Conservation (phyloP, 73 alveolate species). For the Stentor roeselii region DNA sequence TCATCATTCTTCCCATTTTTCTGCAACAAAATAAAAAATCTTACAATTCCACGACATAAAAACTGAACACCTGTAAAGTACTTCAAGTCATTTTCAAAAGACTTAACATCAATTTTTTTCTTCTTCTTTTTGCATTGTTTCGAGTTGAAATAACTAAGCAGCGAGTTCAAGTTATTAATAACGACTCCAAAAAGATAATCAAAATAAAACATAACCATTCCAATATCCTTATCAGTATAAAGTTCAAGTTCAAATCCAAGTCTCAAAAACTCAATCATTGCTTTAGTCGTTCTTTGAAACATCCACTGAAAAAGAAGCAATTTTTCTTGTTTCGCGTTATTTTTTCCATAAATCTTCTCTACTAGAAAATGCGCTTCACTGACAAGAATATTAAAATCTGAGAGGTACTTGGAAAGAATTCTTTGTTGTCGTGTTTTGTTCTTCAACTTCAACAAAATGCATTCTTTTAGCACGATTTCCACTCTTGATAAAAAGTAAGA, state of each 20-base stretch:
- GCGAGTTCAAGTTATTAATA: not conserved
- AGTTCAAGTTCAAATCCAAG: constrained; percentile 51
- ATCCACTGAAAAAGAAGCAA: constrained; percentile 36
- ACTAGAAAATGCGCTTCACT: constrained; percentile 4
- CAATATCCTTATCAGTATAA: constrained; percentile 40
- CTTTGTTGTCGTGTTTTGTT: constrained; percentile 26
- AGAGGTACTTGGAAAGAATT: constrained; percentile 13
- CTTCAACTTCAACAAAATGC: not conserved
- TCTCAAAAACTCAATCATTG: constrained; percentile 35
- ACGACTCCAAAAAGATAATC: not conserved
- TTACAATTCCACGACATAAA: constrained; percentile 22
- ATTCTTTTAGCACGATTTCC: constrained; percentile 5
- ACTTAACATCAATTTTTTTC: not conserved
- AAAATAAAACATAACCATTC: constrained; percentile 26
- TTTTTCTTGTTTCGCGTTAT: not conserved
- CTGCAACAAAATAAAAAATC: not conserved
- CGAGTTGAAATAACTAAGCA: not conserved
- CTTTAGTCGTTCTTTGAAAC: not conserved
- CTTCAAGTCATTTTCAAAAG: not conserved
- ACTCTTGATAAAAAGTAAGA: not conserved
- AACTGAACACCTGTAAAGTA: not conserved
- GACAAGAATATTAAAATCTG: constrained; percentile 15
- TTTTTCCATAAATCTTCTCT: not conserved
- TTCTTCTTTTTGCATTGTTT: constrained; percentile 4
- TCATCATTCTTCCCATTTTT: not conserved